Evolutionary conservation across 2,329 filamentous ascomycete species (phyloP), one percentile per base, ranked within the genome.

Genomic region (Metarhizium robertsii): DNA sequence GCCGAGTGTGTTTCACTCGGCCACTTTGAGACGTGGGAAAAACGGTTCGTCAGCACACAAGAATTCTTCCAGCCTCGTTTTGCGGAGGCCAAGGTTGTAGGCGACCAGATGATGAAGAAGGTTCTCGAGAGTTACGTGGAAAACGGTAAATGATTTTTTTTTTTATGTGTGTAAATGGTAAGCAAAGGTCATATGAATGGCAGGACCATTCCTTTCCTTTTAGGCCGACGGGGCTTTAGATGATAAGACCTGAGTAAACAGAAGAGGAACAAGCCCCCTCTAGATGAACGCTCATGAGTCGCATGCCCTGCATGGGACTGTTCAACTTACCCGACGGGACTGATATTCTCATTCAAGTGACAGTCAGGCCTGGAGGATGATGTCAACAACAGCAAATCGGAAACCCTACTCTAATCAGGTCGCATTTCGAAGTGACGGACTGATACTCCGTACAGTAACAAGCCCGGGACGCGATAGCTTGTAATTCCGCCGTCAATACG

Each of bases 21-120:
- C 2, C 88, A 96, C 69, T 97, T 97, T 67, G 89, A 95, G 62
- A 89, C 88, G 42, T 99, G 96, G 79, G 81, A 87, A 61, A 89
- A 95, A 75, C 84, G 95, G 57, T 99, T 99, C 67, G 84, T 94
- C 66, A 85, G 84, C 62, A 96, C 95, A 53, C 92, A 96, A 71
- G 77, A 77, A 60, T 99, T 96, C 75, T 99, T 99, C 71, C 85
- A 91, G 68, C 90, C 91, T 2, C 77, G 92, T 36, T 96, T 99
- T 67, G 83, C 84, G 1, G 92, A 95, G 67, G 94, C 94, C 6
- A 90, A 86, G 53, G 84, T 86, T 63, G 76, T 99, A 42, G 94
- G 94, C 2, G 96, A 96, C 68, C 87, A 92, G 69, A 99, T 99
- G 94, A 95, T 99, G 72, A 91, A 87, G 76, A 94, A 90, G 48